Base-by-base conservation (phyloP, 1,284 basidiomycete species). In the Marasmius sp. region DNA sequence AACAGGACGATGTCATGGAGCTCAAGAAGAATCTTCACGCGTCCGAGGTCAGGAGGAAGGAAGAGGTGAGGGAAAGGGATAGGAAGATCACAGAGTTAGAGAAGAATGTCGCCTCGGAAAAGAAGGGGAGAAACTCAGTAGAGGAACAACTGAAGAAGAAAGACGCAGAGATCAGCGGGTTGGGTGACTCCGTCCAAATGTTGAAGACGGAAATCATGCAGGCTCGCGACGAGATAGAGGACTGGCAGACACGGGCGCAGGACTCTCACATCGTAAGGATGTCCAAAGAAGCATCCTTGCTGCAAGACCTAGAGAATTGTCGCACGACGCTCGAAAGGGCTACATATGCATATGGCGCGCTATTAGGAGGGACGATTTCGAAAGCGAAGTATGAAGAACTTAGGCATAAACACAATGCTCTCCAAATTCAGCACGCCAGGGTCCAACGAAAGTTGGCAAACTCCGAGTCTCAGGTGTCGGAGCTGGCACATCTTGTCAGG, bases 401-500 rank as follows among this genome's bases (percentile, higher is more conserved):
- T 41, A 79, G 81, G 70, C 73, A 77, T 39, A 78, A 84, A 38
- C 70, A 80, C 51, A 57, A 70, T 6, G 67, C 71, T 0, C 68
- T 83, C 22, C 79, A 80, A 60, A 68, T 85, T 27, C 81, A 78
- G 11, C 74, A 77, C 18, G 71, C 79, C 38, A 83, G 86, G 38
- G 74, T 91, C 16, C 84, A 89, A 68, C 82, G 89, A 63, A 89
- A 87, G 69, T 75, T 89, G 6, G 85, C 82, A 38, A 89, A 89
- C 67, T 78, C 87, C 9, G 87, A 91, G 60, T 83, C 74, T 14
- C 88, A 92, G 69, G 87, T 89, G 12, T 70, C 77, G 12, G 88
- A 91, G 65, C 75, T 92, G 11, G 85, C 84, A 0, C 73, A 82
- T 61, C 78, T 92, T 37, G 79, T 89, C 66, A 85, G 87, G 36